A percentile compares a stretch with the other conserved stretches of the same genome.
These are phyloP conservation scores for Durusdinium trenchii DNA, from an alignment of 73 alveolate species.

Conservation along the genomic window DNA sequence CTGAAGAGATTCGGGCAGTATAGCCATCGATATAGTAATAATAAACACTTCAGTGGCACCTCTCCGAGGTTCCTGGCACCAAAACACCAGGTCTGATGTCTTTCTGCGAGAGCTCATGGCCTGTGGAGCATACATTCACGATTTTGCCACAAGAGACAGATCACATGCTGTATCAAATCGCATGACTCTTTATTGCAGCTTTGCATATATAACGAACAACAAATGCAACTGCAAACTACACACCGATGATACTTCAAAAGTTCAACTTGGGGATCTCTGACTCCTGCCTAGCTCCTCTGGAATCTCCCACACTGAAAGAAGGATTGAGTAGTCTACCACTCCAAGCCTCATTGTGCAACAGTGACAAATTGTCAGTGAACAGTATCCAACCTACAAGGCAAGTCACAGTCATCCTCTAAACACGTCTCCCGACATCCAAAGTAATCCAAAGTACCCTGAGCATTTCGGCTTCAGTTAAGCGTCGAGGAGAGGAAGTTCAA, in stretches of 20 bases:
- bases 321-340: conserved; percentile 62
- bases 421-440: neutral
- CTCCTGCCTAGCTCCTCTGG: conserved; percentile 53
- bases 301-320: conserved; percentile 59
- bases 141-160: neutral
- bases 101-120: neutral
- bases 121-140: neutral
- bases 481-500: conserved; percentile 54
- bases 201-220: neutral
- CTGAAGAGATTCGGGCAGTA: neutral
- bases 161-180: too few species aligned
- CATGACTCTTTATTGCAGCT: neutral
- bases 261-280: too few species aligned
- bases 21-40: neutral
- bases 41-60: neutral
- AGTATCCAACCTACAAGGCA: neutral
- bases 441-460: neutral
- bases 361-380: neutral
- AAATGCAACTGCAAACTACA: too few species aligned
- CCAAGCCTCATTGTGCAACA: conserved; percentile 27
- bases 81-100: neutral
- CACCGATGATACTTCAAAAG: too few species aligned
- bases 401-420: neutral
- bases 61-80: conserved; percentile 43
- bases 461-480: neutral